Percentiles rank a stretch among this genome's conserved stretches.
Conservation (phyloP, 768 basidiomycete genomes). For the Strobilomyces echinocephalus region DNA sequence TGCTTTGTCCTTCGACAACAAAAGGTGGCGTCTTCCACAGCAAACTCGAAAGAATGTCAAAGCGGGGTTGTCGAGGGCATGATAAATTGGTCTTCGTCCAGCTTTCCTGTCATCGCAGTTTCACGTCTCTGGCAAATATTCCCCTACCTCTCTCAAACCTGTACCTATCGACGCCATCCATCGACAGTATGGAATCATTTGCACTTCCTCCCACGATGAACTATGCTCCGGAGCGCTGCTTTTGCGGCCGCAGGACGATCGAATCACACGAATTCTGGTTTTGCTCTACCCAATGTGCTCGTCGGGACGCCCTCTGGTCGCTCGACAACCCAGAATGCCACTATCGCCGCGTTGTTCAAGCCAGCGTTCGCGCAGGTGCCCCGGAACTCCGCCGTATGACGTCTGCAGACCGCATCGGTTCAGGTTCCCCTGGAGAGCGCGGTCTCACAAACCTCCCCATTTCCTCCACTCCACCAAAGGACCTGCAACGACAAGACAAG, state of each 20-base stretch:
- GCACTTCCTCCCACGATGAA: conserved; percentile 9
- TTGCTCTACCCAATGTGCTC: conserved; percentile 27
- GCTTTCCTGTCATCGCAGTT: not conserved
- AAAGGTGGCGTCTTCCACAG: conserved; percentile 1
- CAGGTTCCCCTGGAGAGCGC: not conserved
- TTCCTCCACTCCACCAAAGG: not conserved
- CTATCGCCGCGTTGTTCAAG: conserved; percentile 24
- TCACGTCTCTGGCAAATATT: not conserved
- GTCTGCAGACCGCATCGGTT: conserved; percentile 9
- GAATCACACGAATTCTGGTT: conserved; percentile 27
- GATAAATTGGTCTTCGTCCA: conserved; percentile 10
- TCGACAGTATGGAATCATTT: not conserved
- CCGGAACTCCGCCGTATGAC: conserved; percentile 7
- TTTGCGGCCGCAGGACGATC: conserved; percentile 23
- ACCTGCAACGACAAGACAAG: not conserved
- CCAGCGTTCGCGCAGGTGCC: conserved; percentile 5
- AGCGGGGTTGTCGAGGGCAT: not conserved
- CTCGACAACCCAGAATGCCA: conserved; percentile 21
- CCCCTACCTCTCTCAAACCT: not conserved
- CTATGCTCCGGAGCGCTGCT: conserved; percentile 15
- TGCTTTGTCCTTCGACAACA: conserved; percentile 11
- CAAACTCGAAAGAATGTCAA: conserved; percentile 2
- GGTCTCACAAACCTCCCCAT: not conserved
- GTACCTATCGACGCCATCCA: not conserved
- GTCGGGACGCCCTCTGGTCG: conserved; percentile 23